Evolutionary conservation across 441 rosid species (phyloP), one percentile per base, ranked within the genome.

Genomic region (Euphorbia schlechtendalii): DNA sequence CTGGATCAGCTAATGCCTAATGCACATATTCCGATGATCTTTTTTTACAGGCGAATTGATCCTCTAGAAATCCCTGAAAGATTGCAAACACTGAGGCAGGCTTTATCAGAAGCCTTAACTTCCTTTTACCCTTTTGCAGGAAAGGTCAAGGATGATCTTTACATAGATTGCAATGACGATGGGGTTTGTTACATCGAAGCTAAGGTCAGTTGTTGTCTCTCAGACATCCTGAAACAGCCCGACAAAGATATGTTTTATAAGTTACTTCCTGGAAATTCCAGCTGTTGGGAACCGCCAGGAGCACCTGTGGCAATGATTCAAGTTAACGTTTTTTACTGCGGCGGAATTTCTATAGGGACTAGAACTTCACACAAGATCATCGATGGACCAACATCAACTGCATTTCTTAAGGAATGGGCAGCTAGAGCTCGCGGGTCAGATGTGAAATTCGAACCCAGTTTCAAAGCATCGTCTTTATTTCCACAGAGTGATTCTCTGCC

Each of bases 1-100:
- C 54, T 74, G 3, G 86, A 81, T 67, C 85, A 82, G 67, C 64
- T 71, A 57, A 63, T 64, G 71, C 67, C 80, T 41, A 43, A 61
- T 43, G 38, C 63, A 41, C 81, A 82, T 59, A 77, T 78, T 40
- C 73, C 77, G 1, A 49, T 79, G 49, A 59, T 69, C 65, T 76
- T 84, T 56, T 82, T 85, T 64, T 88, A 78, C 56, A 45, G 32
- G 62, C 56, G 70, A 41, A 69, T 43, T 2, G 58, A 68, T 8
- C 56, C 10, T 27, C 20, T 17, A 21, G 46, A 22, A 20, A 41
- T 64, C 55, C 66, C 45, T 14, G 56, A 28, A 20, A 69, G 28
- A 65, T 58, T 75, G 0, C 69, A 52, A 10, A 8, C 41, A 46
- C 76, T 82, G 38, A 84, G 82, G 68, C 65, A 66, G 34, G 81